Evolutionary conservation across 306 rosid genomes (phyloP).

Genomic region (Mimosa pudica): DNA sequence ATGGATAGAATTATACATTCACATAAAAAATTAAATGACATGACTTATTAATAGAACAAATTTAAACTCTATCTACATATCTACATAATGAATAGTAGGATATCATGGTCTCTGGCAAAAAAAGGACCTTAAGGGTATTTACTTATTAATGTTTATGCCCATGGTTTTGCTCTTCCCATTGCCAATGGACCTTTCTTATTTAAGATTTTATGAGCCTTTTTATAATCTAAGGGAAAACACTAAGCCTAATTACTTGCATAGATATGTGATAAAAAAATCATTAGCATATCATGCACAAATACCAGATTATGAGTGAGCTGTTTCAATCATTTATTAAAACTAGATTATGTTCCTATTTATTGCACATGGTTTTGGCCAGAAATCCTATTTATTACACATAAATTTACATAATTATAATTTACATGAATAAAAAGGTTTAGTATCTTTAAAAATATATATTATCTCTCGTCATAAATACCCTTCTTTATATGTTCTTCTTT

Average conservation of each 20-base stretch:
- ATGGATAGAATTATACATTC: no score
- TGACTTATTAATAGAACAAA: no score
- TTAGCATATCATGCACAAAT: no score
- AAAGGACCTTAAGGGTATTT: no score
- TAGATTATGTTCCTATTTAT: background rate
- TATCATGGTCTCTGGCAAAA: no score
- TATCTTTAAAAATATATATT: no score
- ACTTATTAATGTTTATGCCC: background rate
- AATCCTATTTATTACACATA: no score
- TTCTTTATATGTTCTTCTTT: background rate
- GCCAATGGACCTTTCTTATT: background rate
- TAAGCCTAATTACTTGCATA: background rate
- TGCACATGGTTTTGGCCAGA: no score
- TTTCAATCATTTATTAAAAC: background rate
- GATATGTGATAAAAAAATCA: background rate
- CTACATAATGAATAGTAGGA: no score
- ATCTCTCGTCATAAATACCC: background rate
- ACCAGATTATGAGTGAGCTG: background rate
- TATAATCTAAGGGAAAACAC: background rate
- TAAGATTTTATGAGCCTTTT: background rate
- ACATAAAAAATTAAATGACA: no score
- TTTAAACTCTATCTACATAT: no score
- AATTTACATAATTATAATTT: background rate
- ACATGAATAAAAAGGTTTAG: background rate
- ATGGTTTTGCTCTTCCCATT: background rate